These are phyloP conservation scores for Dimargaris verticillata DNA, from an alignment of 192 early-diverging fungal species.

Conservation along the genomic window DNA sequence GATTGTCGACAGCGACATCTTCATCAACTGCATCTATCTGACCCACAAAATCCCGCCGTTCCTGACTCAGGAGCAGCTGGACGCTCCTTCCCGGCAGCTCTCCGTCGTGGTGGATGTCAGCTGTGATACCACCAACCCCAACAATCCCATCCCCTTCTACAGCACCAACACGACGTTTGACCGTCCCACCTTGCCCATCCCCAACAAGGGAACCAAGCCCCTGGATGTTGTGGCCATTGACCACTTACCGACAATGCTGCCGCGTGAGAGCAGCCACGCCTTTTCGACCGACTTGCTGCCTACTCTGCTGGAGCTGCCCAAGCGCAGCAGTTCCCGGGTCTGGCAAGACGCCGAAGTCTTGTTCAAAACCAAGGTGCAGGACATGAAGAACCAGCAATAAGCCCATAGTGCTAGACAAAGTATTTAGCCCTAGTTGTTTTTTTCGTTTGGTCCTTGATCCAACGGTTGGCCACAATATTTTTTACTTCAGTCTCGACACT, in stretches of 20 bases:
- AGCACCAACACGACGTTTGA: conserved; percentile 85
- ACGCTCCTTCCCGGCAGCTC: conserved; percentile 41
- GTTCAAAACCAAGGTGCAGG: conserved; percentile 62
- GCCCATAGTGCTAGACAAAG: too few species aligned
- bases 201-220: conserved; percentile 35
- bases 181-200: conserved; percentile 64
- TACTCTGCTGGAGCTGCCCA: conserved; percentile 51
- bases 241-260: conserved; percentile 87
- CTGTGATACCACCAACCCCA: conserved; percentile 93
- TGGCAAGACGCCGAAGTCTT: conserved; percentile 75
- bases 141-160: conserved; percentile 96
- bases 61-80: conserved; percentile 65
- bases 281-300: conserved; percentile 79
- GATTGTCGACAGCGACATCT: conserved; percentile 77
- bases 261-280: conserved; percentile 77
- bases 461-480: too few species aligned
- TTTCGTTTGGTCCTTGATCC: too few species aligned
- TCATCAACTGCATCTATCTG: conserved; percentile 99
- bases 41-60: conserved; percentile 85
- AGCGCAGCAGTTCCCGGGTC: conserved; percentile 46
- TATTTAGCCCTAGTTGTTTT: too few species aligned
- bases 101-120: conserved; percentile 83
- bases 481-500: too few species aligned
- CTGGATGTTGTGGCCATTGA: conserved; percentile 91
- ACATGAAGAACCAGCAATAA: conserved; percentile 16